Evolutionary conservation across 1,284 basidiomycete species (phyloP).

Genomic region (Moesziomyces sp.): DNA sequence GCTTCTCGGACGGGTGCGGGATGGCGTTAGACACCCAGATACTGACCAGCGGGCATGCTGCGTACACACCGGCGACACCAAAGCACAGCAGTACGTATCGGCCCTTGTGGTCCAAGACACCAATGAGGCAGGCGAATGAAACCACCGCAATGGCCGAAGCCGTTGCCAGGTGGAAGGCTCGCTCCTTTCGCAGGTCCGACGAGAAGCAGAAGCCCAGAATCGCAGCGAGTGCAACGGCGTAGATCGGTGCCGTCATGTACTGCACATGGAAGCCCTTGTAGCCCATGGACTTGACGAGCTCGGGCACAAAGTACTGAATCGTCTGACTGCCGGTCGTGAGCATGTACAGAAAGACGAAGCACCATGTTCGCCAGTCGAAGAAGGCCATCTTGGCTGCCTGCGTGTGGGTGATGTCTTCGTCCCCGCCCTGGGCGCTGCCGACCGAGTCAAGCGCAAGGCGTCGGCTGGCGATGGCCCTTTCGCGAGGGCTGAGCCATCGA

Average conservation of each 20-base stretch:
- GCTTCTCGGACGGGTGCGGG: constrained; percentile 65
- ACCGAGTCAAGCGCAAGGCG: constrained; percentile 21
- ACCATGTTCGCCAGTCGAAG: constrained; percentile 67
- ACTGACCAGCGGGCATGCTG: constrained; percentile 68
- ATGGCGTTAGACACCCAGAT: constrained; percentile 69
- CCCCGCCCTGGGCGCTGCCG: constrained; percentile 17
- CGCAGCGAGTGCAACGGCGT: constrained; percentile 25
- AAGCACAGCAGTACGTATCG: constrained; percentile 71
- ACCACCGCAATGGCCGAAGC: constrained; percentile 35
- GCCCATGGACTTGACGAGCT: constrained; percentile 44
- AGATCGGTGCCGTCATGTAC: constrained; percentile 40
- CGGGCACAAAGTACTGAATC: constrained; percentile 57
- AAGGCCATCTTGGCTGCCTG: constrained; percentile 68
- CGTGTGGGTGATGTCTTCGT: constrained; percentile 57
- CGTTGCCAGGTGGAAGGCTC: constrained; percentile 68
- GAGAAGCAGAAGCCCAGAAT: constrained; percentile 53
- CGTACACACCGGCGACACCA: constrained; percentile 70
- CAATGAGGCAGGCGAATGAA: constrained; percentile 69
- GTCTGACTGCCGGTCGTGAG: constrained; percentile 59
- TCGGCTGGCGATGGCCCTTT: constrained; percentile 15
- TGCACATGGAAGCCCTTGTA: constrained; percentile 45
- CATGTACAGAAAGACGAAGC: constrained; percentile 68
- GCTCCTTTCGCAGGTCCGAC: constrained; percentile 68
- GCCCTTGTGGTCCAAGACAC: constrained; percentile 66
- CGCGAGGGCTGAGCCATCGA: constrained; percentile 32